phyloP scores from a whole-genome alignment of 2,329 filamentous ascomycete species.

The Xylaria sp. region DNA sequence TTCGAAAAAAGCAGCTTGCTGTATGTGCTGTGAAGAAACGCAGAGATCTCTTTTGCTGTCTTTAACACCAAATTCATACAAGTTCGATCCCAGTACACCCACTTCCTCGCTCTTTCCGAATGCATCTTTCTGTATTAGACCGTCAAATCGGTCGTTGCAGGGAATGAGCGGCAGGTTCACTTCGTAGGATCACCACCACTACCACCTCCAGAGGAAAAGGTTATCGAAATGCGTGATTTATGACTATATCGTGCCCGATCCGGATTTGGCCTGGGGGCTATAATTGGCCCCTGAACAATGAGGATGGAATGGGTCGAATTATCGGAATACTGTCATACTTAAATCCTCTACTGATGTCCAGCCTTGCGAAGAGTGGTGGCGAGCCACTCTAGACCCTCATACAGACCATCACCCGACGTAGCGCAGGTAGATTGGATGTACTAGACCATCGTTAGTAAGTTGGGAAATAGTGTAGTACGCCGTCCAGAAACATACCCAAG shows the following conservation, averaged over 20 bases:
- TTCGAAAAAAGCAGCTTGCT: conserved; percentile 28
- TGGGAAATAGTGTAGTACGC: background rate
- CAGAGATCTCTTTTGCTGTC: conserved; percentile 41
- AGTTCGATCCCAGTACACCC: conserved; percentile 45
- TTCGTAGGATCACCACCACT: conserved; percentile 33
- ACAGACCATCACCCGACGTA: conserved; percentile 98
- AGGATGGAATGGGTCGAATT: conserved; percentile 50
- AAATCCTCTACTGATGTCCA: conserved; percentile 63
- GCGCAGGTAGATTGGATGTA: conserved; percentile 99
- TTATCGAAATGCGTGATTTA: conserved; percentile 48
- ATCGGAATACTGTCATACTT: conserved; percentile 44
- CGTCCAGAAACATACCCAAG: conserved; percentile 77
- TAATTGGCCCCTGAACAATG: conserved; percentile 59
- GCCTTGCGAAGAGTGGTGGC: conserved; percentile 82
- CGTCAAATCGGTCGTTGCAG: conserved; percentile 28
- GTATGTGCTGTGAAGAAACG: conserved; percentile 33
- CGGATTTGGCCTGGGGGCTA: conserved; percentile 62
- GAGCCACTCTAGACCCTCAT: conserved; percentile 97
- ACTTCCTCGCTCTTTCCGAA: conserved; percentile 43
- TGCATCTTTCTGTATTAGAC: conserved; percentile 40
- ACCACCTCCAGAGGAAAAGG: conserved; percentile 35
- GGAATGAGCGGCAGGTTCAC: conserved; percentile 36
- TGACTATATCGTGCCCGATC: conserved; percentile 61
- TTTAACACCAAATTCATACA: conserved; percentile 47
- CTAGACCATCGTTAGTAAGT: conserved; percentile 50